These are phyloP conservation scores for Gorgonomyces haynaldii DNA, from an alignment of 192 early-diverging fungal genomes.

Conservation along the genomic window DNA sequence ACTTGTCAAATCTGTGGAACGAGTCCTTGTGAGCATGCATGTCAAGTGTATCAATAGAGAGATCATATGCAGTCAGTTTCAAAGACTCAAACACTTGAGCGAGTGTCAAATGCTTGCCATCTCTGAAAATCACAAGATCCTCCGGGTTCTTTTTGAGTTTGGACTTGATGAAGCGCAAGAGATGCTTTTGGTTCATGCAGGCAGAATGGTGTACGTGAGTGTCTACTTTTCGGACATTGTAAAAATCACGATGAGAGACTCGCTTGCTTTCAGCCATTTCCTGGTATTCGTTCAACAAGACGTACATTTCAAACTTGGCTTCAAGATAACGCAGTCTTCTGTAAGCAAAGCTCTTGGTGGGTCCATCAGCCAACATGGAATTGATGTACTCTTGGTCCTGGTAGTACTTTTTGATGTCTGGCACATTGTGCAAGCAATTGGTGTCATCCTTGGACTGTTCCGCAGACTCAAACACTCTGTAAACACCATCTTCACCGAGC, in stretches of 20 bases:
- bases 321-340: constrained; percentile 82
- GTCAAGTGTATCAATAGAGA: constrained; percentile 74
- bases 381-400: constrained; percentile 73
- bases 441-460: constrained; percentile 12
- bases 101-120: constrained; percentile 69
- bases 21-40: constrained; percentile 96
- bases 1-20: constrained; percentile 94
- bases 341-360: constrained; percentile 86
- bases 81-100: constrained; percentile 79
- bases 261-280: constrained; percentile 85
- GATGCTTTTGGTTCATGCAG: constrained; percentile 95
- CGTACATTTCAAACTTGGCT: constrained; percentile 86
- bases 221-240: constrained; percentile 97
- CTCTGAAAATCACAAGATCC: background rate
- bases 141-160: constrained; percentile 63
- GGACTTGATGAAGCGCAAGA: constrained; percentile 88
- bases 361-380: constrained; percentile 69
- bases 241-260: constrained; percentile 90
- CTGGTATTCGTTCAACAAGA: constrained; percentile 83
- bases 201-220: constrained; percentile 88
- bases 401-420: constrained; percentile 75
- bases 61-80: constrained; percentile 84
- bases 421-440: constrained; percentile 38
- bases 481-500: constrained; percentile 52
- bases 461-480: constrained; percentile 33